Base-by-base conservation (phyloP, 2,329 filamentous ascomycete species). In the Verticillium nonalfalfae region DNA sequence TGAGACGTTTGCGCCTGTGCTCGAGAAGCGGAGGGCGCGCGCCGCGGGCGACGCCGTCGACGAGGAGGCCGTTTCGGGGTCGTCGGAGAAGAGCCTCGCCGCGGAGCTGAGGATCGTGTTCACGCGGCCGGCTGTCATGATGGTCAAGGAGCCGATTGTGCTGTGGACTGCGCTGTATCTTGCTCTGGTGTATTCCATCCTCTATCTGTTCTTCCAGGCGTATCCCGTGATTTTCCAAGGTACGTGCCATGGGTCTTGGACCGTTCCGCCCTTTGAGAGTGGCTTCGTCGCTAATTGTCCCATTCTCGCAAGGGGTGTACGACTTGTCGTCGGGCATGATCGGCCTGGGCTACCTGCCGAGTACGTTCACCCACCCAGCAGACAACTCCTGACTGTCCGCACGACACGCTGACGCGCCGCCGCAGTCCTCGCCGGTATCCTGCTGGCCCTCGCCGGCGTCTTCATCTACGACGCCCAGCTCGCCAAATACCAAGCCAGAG, bases 181-280 rank as follows among this genome's bases (percentile, higher is more conserved):
- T 10, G 86, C 90, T 36, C 78, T 93, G 33, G 81, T 86, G 38
- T 93, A 92, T 69, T 82, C 78, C 56, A 82, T 84, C 65, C 83
- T 84, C 69, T 84, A 85, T 78, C 90, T 93, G 75, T 91, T 86
- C 69, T 91, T 94, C 67, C 86, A 91, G 71, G 88, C 89, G 2
- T 93, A 88, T 71, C 87, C 87, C 1, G 79, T 88, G 62, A 89
- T 92, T 65, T 93, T 91, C 72, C 76, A 82, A 64, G 70, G 75
- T 50, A 21, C 7, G 7, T 36, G 13, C 13, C 35, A 3, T 5
- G 6, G 2, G 35, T 36, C 5, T 36, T 36, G 35, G 13, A 13
- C 9, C 4, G 35, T 13, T 9, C 7, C 7, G 35, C 18, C 11
- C 1, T 21, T 11, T 21, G 3, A 4, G 45, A 21, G 26, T 26